A percentile compares a stretch with the other conserved stretches of the same genome.
Conservation (phyloP, 2,329 filamentous ascomycete genomes). For the Epichloe scottii region DNA sequence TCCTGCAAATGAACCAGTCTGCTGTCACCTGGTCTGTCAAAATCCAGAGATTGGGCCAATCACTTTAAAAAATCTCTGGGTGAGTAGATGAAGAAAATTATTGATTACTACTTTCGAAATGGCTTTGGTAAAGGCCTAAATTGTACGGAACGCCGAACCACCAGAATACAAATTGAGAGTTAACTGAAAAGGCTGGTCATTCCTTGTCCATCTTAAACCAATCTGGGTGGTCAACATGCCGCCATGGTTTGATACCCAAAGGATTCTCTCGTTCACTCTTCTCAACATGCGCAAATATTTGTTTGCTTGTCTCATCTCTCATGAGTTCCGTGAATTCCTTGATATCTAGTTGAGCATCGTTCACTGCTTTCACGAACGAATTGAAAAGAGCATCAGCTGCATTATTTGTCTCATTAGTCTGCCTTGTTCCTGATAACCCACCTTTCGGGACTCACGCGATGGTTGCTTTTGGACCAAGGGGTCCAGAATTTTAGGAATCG, state of each 20-base stretch:
- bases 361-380: conserved; percentile 35
- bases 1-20: too few species aligned
- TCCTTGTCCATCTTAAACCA: conserved; percentile 34
- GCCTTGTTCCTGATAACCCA: neutral
- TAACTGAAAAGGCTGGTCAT: conserved; percentile 2
- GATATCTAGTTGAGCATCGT: conserved; percentile 36
- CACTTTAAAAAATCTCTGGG: neutral
- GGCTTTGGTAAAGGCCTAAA: neutral
- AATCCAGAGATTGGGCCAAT: neutral
- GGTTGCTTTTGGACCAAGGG: conserved; percentile 37
- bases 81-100: neutral
- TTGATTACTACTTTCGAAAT: neutral
- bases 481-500: conserved; percentile 28
- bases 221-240: conserved; percentile 43
- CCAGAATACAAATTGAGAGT: neutral
- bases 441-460: conserved; percentile 30
- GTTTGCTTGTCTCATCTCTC: conserved; percentile 32
- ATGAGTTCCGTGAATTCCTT: conserved; percentile 36
- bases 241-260: conserved; percentile 46
- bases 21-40: too few species aligned
- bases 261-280: conserved; percentile 43
- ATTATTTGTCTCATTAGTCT: conserved; percentile 2
- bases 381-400: conserved; percentile 38
- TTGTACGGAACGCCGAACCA: neutral
- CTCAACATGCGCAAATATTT: conserved; percentile 38